phyloP scores from a whole-genome alignment of 2,329 filamentous ascomycete species.

The Hypomyces perniciosus region DNA sequence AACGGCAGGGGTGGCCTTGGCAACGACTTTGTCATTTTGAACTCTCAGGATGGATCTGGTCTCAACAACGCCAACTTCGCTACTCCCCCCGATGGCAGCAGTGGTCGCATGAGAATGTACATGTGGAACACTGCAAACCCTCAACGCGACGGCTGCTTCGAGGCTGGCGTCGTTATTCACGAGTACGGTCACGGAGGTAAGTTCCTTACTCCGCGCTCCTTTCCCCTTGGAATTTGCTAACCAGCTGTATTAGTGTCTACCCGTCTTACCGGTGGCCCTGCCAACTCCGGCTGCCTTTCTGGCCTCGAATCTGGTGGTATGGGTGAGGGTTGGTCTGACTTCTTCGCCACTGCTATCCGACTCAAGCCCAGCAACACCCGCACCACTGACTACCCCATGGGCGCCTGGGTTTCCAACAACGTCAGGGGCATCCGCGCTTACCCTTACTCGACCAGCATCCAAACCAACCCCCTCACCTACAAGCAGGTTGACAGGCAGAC shows the following conservation, averaged over 20 bases:
- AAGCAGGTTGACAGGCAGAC: slow-evolving; percentile 31
- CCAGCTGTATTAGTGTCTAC: slow-evolving; percentile 38
- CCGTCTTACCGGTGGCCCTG: slow-evolving; percentile 53
- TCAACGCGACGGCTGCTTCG: slow-evolving; percentile 49
- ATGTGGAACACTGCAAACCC: slow-evolving; percentile 46
- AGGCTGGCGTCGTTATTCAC: slow-evolving; percentile 55
- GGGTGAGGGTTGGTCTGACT: slow-evolving; percentile 55
- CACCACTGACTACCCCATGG: slow-evolving; percentile 41
- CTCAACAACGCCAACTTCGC: slow-evolving; percentile 55
- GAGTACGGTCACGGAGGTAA: slow-evolving; percentile 48
- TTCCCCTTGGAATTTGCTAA: slow-evolving; percentile 3
- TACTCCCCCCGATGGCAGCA: slow-evolving; percentile 45
- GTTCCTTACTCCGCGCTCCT: slow-evolving; percentile 14
- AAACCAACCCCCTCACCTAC: slow-evolving; percentile 47
- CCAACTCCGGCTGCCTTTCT: slow-evolving; percentile 43
- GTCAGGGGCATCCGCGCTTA: slow-evolving; percentile 41
- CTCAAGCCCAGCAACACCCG: slow-evolving; percentile 41
- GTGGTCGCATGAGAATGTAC: slow-evolving; percentile 54
- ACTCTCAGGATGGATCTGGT: slow-evolving; percentile 49
- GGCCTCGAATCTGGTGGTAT: slow-evolving; percentile 47
- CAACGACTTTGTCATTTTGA: slow-evolving; percentile 48
- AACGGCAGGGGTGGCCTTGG: slow-evolving; percentile 45
- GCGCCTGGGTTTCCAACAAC: slow-evolving; percentile 42
- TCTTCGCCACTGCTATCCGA: slow-evolving; percentile 46
- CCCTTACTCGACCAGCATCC: slow-evolving; percentile 45